A percentile compares a stretch with the other conserved stretches of the same genome.
Conservation (phyloP, 2,329 filamentous ascomycete species). For the Aspergillus pseudoglaucus region DNA sequence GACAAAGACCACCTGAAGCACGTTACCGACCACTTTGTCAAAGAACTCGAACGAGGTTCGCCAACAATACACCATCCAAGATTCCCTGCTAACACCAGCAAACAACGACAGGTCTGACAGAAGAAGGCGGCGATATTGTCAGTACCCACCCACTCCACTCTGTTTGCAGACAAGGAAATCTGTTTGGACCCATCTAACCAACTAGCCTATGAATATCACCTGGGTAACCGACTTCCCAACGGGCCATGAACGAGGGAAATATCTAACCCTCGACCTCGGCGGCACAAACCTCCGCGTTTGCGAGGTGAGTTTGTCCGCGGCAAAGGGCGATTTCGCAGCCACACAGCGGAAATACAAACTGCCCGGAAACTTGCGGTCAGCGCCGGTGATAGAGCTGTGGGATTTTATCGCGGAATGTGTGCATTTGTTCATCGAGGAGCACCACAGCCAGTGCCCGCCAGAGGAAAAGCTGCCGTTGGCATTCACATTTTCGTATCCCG, state of each 20-base stretch:
- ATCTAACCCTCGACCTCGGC: conserved; percentile 79
- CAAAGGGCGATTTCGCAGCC: conserved; percentile 74
- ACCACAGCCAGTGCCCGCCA: conserved; percentile 48
- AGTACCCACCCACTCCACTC: conserved; percentile 32
- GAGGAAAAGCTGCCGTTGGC: conserved; percentile 59
- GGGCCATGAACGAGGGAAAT: conserved; percentile 73
- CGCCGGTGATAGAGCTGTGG: conserved; percentile 72
- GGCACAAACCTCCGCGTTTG: conserved; percentile 87
- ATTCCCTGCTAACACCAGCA: background rate
- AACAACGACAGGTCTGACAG: conserved; percentile 55
- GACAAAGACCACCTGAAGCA: conserved; percentile 67
- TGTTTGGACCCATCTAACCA: background rate
- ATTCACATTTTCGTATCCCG: conserved; percentile 87
- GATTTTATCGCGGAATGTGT: conserved; percentile 80
- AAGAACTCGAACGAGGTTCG: conserved; percentile 71
- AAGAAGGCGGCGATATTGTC: conserved; percentile 80
- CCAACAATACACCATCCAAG: background rate
- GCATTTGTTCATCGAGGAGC: conserved; percentile 69
- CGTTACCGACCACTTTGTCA: conserved; percentile 78
- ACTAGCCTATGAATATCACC: conserved; percentile 83
- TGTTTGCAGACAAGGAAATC: too few species aligned
- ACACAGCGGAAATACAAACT: conserved; percentile 83
- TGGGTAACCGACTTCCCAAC: conserved; percentile 80
- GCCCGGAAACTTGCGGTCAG: conserved; percentile 75
- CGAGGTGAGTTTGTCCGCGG: conserved; percentile 70